Conservation (phyloP, 768 basidiomycete species). For the Kwoniella pini region DNA sequence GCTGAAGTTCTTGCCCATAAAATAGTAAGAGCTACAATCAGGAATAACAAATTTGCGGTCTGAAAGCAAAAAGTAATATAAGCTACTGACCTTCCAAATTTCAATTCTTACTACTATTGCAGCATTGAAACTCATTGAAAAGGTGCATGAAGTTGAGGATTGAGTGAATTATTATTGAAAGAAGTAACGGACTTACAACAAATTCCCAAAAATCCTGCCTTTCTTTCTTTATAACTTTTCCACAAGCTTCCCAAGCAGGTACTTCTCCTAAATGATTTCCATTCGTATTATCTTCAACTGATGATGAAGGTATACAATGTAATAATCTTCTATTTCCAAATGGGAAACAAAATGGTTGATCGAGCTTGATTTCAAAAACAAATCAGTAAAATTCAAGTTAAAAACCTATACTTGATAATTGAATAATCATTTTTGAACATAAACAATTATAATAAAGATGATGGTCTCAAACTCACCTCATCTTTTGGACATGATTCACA, state of each 20-base stretch:
- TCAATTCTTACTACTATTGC: neutral
- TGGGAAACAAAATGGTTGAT: conserved; percentile 91
- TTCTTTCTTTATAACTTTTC: conserved; percentile 76
- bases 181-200: conserved; percentile 75
- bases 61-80: conserved; percentile 16
- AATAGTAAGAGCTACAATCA: conserved; percentile 65
- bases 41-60: conserved; percentile 68
- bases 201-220: conserved; percentile 89
- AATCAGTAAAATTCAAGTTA: no score
- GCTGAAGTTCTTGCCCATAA: conserved; percentile 70
- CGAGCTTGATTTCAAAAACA: conserved; percentile 59
- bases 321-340: conserved; percentile 88
- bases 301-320: conserved; percentile 64
- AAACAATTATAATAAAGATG: no score
- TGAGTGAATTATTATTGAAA: no score
- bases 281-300: conserved; percentile 19
- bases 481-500: conserved; percentile 59
- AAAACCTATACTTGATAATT: no score
- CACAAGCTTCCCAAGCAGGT: conserved; percentile 90
- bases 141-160: no score
- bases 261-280: conserved; percentile 56
- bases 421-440: no score
- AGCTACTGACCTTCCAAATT: neutral
- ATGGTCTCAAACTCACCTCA: conserved; percentile 50
- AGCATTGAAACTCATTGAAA: no score